Base-by-base conservation (phyloP, 768 basidiomycete species). In the Russula compacta region DNA sequence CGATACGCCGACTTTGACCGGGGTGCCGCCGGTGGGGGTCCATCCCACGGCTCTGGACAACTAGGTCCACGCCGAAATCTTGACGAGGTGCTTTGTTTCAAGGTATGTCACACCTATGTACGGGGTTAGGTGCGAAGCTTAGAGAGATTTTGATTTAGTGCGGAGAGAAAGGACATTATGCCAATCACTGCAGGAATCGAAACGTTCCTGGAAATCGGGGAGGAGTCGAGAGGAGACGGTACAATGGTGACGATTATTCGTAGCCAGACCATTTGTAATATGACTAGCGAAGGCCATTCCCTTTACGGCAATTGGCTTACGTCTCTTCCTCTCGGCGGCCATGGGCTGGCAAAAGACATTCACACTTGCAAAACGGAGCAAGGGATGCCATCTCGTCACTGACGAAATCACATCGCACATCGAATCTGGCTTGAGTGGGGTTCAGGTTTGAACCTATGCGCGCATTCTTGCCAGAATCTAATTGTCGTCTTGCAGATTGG, bases 341-440 rank as follows among this genome's bases (percentile, higher is more conserved):
- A 95, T 95, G 93, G 89, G 84, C 58, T 95, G 92, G 92, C 93
- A 95, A 71, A 90, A 84, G 71, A 85, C 85, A 6, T 94, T 95
- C 67, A 81, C 80, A 0, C 77, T 92, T 36, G 70, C 76, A 2
- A 80, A 68, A 60, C 74, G 73, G 36, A 68, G 71, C 50, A 82
- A 82, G 71, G 89, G 89, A 5, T 93, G 90, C 67, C 85, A 97
- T 74, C 80, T 97, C 15, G 78, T 97, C 47, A 95, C 92, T 2
- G 78, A 88, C 36, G 87, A 91, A 69, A 78, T 97, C 8, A 64
- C 84, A 21, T 66, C 71, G 2, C 81, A 89, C 46, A 86, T 95
- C 58, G 75, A 79, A 51, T 78, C 86, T 54, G 89, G 90, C 0
- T 73, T 97, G 47, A 75, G 81, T 60, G 80, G 78, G 40, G 81